Evolutionary conservation across 2,329 filamentous ascomycete genomes (phyloP), one percentile per base, ranked within the genome.

Genomic region (Cladophialophora exuberans): DNA sequence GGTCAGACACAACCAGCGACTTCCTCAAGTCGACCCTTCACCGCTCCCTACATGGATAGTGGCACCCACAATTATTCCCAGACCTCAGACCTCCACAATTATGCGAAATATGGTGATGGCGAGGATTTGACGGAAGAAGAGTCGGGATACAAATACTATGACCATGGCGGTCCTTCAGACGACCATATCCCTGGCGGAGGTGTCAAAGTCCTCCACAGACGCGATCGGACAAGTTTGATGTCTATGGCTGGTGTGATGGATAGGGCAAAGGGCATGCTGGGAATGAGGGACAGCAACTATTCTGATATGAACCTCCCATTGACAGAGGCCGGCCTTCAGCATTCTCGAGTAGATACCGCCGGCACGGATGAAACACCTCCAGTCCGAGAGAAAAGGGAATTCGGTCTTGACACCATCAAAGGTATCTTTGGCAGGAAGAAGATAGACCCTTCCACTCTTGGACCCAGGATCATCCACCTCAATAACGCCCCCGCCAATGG

Each of bases 281-380:
- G 94, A 49, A 91, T 96, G 85, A 87, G 84, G 7, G 82, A 88
- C 64, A 61, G 52, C 57, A 83, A 87, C 60, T 97, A 99, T 73
- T 97, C 93, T 28, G 94, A 97, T 74, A 99, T 99, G 94, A 93
- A 99, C 70, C 79, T 99, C 51, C 94, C 94, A 11, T 79, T 99
- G 72, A 97, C 93, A 4, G 90, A 97, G 70, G 76, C 87, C 42
- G 83, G 79, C 49, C 81, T 79, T 43, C 76, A 79, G 64, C 74
- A 75, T 62, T 68, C 72, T 43, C 72, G 74, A 66, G 65, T 78
- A 51, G 75, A 76, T 62, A 76, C 75, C 56, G 69, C 73, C 62
- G 64, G 69, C 60, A 65, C 69, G 45, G 66, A 72, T 68, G 68
- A 71, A 69, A 72, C 71, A 67, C 69, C 70, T 43, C 71, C 67